A percentile compares a stretch with the other conserved stretches of the same genome.
Conservation (phyloP, 805 yeast species). For the Candida sithepensis region DNA sequence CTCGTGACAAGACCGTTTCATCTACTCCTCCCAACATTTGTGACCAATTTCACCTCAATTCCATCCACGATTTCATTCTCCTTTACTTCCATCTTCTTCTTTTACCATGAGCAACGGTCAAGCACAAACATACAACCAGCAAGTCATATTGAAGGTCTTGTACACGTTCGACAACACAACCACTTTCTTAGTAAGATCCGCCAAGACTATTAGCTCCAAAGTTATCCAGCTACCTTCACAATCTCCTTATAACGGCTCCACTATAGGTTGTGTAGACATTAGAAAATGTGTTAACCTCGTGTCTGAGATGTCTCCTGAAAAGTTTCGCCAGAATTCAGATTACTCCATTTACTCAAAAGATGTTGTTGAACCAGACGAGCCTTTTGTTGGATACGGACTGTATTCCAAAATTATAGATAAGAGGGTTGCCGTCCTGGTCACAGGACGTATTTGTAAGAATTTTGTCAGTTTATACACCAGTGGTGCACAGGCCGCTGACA, state of each 20-base stretch:
- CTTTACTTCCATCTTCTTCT: background rate
- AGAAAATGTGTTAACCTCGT: conserved; percentile 43
- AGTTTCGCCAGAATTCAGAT: conserved; percentile 38
- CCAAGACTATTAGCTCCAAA: conserved; percentile 33
- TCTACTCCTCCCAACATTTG: no score
- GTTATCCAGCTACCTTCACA: conserved; percentile 40
- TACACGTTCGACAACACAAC: conserved; percentile 42
- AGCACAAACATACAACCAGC: conserved; percentile 23
- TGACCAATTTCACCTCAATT: no score
- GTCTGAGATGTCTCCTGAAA: conserved; percentile 44
- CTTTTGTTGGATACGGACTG: conserved; percentile 45
- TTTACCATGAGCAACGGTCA: conserved; percentile 16
- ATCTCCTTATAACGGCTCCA: conserved; percentile 39
- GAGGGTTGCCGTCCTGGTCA: conserved; percentile 39
- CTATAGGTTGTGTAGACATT: conserved; percentile 40
- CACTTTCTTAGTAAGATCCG: conserved; percentile 40
- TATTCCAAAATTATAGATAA: conserved; percentile 31
- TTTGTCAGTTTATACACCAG: conserved; percentile 43
- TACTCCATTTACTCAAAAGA: conserved; percentile 45
- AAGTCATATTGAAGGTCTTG: conserved; percentile 34
- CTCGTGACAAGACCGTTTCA: no score
- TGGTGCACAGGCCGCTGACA: conserved; percentile 35
- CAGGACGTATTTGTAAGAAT: conserved; percentile 55
- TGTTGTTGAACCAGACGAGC: conserved; percentile 49
- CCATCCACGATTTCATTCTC: background rate